A percentile compares a stretch with the other conserved stretches of the same genome.
Evolutionary conservation across 495 filamentous ascomycete species (phyloP).

Genomic region (Clavariopsis aquatica): DNA sequence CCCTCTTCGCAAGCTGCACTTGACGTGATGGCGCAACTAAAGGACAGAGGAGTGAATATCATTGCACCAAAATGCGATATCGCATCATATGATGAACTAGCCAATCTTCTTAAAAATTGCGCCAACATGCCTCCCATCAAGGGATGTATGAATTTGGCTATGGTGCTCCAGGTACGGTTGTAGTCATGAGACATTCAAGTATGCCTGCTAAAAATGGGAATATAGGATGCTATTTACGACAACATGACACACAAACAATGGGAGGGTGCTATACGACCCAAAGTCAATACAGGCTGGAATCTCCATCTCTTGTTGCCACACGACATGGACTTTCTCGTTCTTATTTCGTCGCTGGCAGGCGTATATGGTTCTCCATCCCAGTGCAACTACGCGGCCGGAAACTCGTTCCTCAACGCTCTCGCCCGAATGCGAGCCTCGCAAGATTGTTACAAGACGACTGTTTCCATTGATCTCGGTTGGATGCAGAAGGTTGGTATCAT

Average conservation of each 20-base stretch:
- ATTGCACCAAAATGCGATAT: neutral
- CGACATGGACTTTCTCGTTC: slow-evolving; percentile 23
- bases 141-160: slow-evolving; percentile 22
- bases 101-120: neutral
- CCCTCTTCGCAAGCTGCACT: neutral
- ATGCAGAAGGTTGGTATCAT: neutral
- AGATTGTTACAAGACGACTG: neutral
- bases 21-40: slow-evolving; percentile 2
- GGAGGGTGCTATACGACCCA: slow-evolving; percentile 5
- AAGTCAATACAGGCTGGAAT: slow-evolving; percentile 9
- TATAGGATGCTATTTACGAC: slow-evolving; percentile 35
- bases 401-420: slow-evolving; percentile 20
- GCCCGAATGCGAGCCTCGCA: neutral
- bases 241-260: slow-evolving; percentile 16
- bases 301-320: slow-evolving; percentile 10
- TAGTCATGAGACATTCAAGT: too few relatives aligned
- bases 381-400: slow-evolving; percentile 25
- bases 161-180: slow-evolving; percentile 11
- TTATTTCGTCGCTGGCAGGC: slow-evolving; percentile 20
- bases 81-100: neutral
- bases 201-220: neutral
- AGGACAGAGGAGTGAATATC: neutral
- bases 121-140: slow-evolving; percentile 30
- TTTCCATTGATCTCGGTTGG: neutral
- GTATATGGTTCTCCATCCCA: slow-evolving; percentile 13